Conservation (phyloP, 2,329 filamentous ascomycete species). For the Pezicula radicicola region DNA sequence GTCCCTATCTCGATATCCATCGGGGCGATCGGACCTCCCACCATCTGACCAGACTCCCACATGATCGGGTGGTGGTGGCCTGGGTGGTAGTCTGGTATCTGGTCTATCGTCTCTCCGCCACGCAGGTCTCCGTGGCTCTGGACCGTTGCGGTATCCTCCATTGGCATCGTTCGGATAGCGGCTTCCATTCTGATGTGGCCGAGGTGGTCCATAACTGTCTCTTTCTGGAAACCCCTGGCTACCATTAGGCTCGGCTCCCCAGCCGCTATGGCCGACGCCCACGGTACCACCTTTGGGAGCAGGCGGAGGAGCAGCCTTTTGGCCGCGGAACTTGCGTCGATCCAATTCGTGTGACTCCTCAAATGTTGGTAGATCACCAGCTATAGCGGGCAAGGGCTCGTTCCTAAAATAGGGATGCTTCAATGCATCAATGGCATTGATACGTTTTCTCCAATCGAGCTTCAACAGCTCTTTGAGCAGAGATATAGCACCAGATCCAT, state of each 20-base stretch:
- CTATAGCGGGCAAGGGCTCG: constrained; percentile 72
- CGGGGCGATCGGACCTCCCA: constrained; percentile 30
- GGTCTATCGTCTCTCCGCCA: constrained; percentile 26
- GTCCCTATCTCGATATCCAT: constrained; percentile 29
- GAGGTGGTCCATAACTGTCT: constrained; percentile 19
- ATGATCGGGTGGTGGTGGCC: constrained; percentile 24
- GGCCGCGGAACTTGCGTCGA: constrained; percentile 82
- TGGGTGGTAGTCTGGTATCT: constrained; percentile 26
- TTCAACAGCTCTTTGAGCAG: constrained; percentile 79
- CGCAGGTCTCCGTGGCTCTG: constrained; percentile 28
- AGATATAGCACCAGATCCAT: constrained; percentile 70
- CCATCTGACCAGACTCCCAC: constrained; percentile 19
- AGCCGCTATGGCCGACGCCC: constrained; percentile 56
- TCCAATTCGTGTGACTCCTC: constrained; percentile 98
- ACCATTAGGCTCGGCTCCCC: constrained; percentile 23
- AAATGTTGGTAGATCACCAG: constrained; percentile 85
- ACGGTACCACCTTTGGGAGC: constrained; percentile 90
- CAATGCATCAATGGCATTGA: constrained; percentile 92
- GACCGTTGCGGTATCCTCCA: constrained; percentile 22
- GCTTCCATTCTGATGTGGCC: constrained; percentile 23
- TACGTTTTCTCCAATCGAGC: constrained; percentile 82
- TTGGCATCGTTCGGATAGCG: constrained; percentile 19
- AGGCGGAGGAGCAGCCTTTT: constrained; percentile 80
- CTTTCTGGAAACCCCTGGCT: constrained; percentile 20
- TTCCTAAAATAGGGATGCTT: constrained; percentile 89